A percentile compares a stretch with the other conserved stretches of the same genome.
phyloP scores from a whole-genome alignment of 495 filamentous ascomycete species.

The Bathelium albidoporum region DNA sequence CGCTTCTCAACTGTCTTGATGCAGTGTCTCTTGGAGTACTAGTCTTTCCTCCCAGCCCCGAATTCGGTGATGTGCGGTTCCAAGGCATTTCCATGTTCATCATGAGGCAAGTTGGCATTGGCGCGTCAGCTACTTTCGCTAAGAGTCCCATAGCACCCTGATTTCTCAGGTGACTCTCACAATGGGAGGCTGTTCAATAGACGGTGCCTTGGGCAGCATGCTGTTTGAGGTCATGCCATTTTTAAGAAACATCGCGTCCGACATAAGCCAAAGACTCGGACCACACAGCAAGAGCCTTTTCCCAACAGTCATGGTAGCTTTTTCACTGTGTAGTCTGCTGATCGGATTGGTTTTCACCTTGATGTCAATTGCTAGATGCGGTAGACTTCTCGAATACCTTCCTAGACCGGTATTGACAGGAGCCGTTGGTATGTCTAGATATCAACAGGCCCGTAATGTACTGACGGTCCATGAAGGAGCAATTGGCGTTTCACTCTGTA shows the following conservation, averaged over 20 bases:
- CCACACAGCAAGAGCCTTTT: background rate
- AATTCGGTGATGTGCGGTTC: background rate
- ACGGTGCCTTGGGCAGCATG: background rate
- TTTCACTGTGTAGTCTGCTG: background rate
- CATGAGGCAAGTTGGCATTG: background rate
- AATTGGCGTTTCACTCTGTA: background rate
- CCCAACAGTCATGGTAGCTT: background rate
- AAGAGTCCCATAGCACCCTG: background rate
- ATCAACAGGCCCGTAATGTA: background rate
- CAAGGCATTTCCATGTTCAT: background rate
- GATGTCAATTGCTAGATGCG: background rate
- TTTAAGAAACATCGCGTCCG: background rate
- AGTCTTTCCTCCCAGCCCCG: background rate
- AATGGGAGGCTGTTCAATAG: background rate
- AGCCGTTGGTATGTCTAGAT: background rate
- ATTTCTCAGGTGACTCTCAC: background rate
- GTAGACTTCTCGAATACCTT: background rate
- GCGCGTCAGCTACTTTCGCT: background rate
- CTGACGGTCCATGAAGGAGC: background rate
- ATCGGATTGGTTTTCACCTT: background rate
- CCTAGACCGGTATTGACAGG: background rate
- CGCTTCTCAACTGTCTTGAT: background rate
- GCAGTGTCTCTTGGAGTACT: background rate
- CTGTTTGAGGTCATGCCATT: background rate
- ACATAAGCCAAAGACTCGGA: background rate